Evolutionary conservation across 768 basidiomycete genomes (phyloP), one percentile per base, ranked within the genome.

Genomic region (Amanita subjunquillea): DNA sequence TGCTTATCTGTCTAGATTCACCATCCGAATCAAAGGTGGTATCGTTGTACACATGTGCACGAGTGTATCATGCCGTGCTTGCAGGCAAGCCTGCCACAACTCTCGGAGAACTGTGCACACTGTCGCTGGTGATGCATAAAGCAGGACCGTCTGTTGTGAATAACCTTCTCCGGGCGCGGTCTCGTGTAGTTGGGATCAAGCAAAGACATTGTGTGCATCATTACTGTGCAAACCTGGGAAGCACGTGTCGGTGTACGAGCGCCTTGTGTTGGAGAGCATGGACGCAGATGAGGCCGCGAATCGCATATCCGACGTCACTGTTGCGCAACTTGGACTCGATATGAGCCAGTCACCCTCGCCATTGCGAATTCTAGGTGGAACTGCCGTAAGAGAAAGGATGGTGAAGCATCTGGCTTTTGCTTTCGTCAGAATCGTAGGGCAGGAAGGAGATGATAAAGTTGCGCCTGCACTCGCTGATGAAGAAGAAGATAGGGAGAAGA

Each of bases 51-150:
- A 68, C 75, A 6, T 76, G 79, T 36, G 59, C 76, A 34, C 78
- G 79, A 56, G 77, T 79, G 6, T 86, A 79, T 68, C 71, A 75
- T 57, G 66, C 72, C 54, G 71, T 83, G 57, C 70, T 40, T n/a
- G 13, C 73, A 3, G 68, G 67, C 37, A 65, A 67, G 48, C 69
- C 69, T 47, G 63, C 67, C 25, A 64, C 70, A 0, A 66, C 73
- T 2, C 65, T 78, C 3, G 67, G 69, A 13, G 77, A 84, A 49
- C 65, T 82, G 20, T 71, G 72, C 4, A 83, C 83, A 0, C 71
- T 83, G 25, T 77, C 85, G 0, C 67, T 87, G 17, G 70, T 80
- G 40, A 62, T 80, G 10, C 70, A 70, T n/a, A 68, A 57, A 29
- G 59, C 59, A 2, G 45, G 57, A 3, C 59, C 66, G 15, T 42